phyloP scores from a whole-genome alignment of 78 protist genomes.

The Trichosphaerium sp. region DNA sequence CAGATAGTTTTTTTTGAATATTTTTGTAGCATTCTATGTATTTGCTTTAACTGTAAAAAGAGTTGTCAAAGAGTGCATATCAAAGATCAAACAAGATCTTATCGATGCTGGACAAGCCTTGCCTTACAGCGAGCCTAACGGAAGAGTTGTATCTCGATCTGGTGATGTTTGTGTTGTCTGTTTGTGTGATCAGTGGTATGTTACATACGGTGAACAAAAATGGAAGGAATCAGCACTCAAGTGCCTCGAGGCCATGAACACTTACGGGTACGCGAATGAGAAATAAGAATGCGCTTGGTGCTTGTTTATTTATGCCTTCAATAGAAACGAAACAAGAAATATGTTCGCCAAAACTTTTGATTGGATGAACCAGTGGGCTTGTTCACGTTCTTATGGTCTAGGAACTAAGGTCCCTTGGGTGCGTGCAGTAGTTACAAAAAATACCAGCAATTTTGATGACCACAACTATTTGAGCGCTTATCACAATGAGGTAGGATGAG shows the following conservation, averaged over 20 bases:
- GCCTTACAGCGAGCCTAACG: slow-evolving; percentile 91
- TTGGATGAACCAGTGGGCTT: slow-evolving; percentile 94
- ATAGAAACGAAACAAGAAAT: too few species aligned
- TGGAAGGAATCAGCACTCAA: slow-evolving; percentile 64
- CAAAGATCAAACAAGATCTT: slow-evolving; percentile 35
- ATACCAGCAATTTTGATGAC: neutral
- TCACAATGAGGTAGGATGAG: slow-evolving; percentile 6
- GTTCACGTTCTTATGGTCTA: slow-evolving; percentile 96
- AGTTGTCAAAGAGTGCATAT: slow-evolving; percentile 77
- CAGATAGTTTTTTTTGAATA: neutral
- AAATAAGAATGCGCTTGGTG: too few species aligned
- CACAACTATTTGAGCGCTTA: neutral
- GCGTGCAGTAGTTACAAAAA: too few species aligned
- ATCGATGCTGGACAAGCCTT: slow-evolving; percentile 59
- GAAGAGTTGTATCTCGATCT: slow-evolving; percentile 85
- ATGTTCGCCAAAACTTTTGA: slow-evolving; percentile 36
- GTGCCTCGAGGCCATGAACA: slow-evolving; percentile 28
- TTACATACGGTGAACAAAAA: slow-evolving; percentile 89
- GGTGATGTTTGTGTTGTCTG: slow-evolving; percentile 97
- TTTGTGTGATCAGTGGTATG: slow-evolving; percentile 95
- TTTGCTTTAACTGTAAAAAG: neutral
- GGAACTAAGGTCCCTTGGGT: slow-evolving; percentile 97
- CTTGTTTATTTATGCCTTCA: too few species aligned
- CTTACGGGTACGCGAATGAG: slow-evolving; percentile 25
- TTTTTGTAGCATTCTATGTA: too few species aligned